These are phyloP conservation scores for Phycomyces nitens DNA, from an alignment of 192 early-diverging fungal species.

Conservation along the genomic window DNA sequence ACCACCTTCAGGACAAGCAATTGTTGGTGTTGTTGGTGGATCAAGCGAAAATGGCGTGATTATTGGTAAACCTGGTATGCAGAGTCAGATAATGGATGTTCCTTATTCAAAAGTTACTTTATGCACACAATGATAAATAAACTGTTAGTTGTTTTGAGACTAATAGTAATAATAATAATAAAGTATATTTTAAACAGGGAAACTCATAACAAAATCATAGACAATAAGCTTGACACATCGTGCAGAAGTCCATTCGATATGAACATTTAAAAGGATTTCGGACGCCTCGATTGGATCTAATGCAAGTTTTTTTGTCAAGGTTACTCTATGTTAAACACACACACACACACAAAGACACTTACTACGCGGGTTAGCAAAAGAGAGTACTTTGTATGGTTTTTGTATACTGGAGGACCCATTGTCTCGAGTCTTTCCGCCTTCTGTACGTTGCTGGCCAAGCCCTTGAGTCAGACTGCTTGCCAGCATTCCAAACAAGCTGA, in stretches of 20 bases:
- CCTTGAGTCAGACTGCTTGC: conserved; percentile 34
- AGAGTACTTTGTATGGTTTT: conserved; percentile 42
- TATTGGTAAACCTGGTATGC: conserved; percentile 32
- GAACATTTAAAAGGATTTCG: conserved; percentile 35
- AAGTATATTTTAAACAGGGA: conserved; percentile 43
- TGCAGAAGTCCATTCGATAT: conserved; percentile 50
- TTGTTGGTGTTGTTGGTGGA: conserved; percentile 39
- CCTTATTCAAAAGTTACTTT: conserved; percentile 21
- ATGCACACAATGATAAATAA: not conserved
- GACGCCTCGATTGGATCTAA: conserved; percentile 22
- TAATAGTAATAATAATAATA: not conserved
- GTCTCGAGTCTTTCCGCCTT: conserved; percentile 5
- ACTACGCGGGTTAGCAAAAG: conserved; percentile 33
- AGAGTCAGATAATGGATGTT: conserved; percentile 25
- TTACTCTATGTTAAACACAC: no score
- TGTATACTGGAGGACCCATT: conserved; percentile 33
- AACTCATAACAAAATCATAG: conserved; percentile 54
- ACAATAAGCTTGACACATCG: conserved; percentile 47
- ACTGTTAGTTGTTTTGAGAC: not conserved
- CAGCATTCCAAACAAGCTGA: conserved; percentile 71
- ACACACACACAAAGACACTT: no score
- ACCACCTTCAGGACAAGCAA: not conserved
- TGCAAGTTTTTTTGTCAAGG: no score
- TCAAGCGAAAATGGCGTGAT: conserved; percentile 53
- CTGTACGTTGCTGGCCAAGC: conserved; percentile 4